Evolutionary conservation across 1,139 yeast species (phyloP), one percentile per base, ranked within the genome.

Genomic region (Geotrichum aggregatum): DNA sequence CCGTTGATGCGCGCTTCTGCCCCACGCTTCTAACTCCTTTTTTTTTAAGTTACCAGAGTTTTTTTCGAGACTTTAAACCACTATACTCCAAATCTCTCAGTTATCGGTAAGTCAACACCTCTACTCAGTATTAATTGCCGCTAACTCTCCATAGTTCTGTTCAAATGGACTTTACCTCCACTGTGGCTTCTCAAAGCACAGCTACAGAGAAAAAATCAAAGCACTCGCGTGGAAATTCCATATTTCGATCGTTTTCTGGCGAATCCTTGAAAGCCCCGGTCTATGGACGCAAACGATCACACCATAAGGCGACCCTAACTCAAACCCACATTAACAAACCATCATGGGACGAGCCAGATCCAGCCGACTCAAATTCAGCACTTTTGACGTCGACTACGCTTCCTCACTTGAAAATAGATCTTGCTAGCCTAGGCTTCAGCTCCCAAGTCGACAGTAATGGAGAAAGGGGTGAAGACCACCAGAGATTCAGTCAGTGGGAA

Each of bases 191-290:
- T n/a, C n/a, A 38, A 19, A 19, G 16, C 24, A n/a, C 28, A 16
- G 13, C 28, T n/a, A 36, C 14, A 14, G 18, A 14, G 18, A 47
- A 39, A 22, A 48, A 35, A 16, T 24, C 36, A 7, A 42, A 43
- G 33, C 51, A 48, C 22, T 11, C 26, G 6, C 42, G 53, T 7
- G 34, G 47, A 6, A 41, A 44, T 34, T 50, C 53, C 10, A 8
- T 50, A 11, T 50, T 50, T 35, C 31, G 47, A 22, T 50, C 53
- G 5, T 50, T 50, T 22, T 50, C 53, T 21, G 50, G 53, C 3
- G 53, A 26, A 6, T 7, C 44, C 14, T 35, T 47, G 4, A 22
- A 38, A 7, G 24, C 43, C 35, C 49, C 33, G 44, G 18, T 24
- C 28, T 19, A 16, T 30, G 41, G 39, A 33, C 38, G 34, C 21